These are phyloP conservation scores for Camellia sinensis DNA, from an alignment of 148 eudicot genomes.

Conservation along the genomic window DNA sequence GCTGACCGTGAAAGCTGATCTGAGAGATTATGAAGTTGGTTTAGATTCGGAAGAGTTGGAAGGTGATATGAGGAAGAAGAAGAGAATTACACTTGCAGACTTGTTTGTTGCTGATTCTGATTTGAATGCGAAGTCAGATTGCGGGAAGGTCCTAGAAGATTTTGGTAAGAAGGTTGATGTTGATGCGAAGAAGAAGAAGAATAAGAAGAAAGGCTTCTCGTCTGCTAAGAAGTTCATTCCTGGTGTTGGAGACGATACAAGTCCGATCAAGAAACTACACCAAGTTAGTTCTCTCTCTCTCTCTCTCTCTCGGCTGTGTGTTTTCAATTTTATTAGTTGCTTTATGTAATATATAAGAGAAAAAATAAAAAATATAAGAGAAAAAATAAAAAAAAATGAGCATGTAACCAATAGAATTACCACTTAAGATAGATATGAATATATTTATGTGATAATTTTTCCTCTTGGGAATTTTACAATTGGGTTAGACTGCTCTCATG, in stretches of 20 bases:
- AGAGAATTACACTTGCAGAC: constrained; percentile 58
- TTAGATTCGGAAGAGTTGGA: neutral
- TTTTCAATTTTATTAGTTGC: too few relatives aligned
- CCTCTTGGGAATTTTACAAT: too few relatives aligned
- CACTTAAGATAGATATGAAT: too few relatives aligned
- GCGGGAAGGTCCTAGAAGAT: constrained; percentile 12
- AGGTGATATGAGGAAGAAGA: constrained; percentile 12
- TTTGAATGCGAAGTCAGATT: constrained; percentile 3
- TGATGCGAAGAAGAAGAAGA: neutral
- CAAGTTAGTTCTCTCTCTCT: constrained; percentile 31
- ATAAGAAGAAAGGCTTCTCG: constrained; percentile 19
- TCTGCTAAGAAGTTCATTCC: constrained; percentile 45
- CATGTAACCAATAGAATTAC: too few relatives aligned
- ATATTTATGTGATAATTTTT: too few relatives aligned
- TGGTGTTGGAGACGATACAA: constrained; percentile 28
- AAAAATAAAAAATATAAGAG: too few relatives aligned
- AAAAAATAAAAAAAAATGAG: too few relatives aligned
- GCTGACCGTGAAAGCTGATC: too few relatives aligned
- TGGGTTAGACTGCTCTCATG: too few relatives aligned
- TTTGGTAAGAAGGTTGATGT: neutral
- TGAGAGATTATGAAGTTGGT: neutral
- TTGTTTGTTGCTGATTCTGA: constrained; percentile 49
- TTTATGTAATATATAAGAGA: too few relatives aligned
- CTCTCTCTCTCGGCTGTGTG: neutral
- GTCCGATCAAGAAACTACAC: constrained; percentile 50